Percentiles rank a stretch among this genome's conserved stretches.
Evolutionary conservation across 768 basidiomycete genomes (phyloP).

Genomic region (Agrocybe praecox): DNA sequence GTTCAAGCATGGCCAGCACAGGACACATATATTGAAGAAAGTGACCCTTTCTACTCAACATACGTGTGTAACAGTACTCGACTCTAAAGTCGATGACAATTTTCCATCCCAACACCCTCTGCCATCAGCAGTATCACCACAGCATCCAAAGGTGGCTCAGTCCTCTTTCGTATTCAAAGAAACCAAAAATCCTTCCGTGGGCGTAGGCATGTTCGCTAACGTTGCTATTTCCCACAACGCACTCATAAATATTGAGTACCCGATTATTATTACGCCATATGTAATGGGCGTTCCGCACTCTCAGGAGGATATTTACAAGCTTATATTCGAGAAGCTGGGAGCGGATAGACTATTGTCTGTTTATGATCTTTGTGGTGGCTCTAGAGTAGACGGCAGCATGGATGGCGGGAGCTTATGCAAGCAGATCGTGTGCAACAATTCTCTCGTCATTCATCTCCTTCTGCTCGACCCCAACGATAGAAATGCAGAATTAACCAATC

Average conservation of each 20-base stretch:
- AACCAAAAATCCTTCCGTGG: constrained; percentile 10
- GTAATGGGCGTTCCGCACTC: constrained; percentile 25
- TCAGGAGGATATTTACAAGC: constrained; percentile 23
- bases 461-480: constrained; percentile 20
- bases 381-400: constrained; percentile 2
- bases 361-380: constrained; percentile 18
- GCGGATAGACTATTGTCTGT: constrained; percentile 17
- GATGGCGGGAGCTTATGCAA: constrained; percentile 20
- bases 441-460: constrained; percentile 31
- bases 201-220: constrained; percentile 29
- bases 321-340: constrained; percentile 28
- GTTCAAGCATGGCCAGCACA: background rate
- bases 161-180: background rate
- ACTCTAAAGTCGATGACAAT: constrained; percentile 28
- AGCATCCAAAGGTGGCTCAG: no score
- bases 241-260: constrained; percentile 32
- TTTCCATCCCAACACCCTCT: background rate
- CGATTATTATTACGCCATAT: constrained; percentile 33
- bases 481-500: constrained; percentile 26
- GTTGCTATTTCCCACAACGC: constrained; percentile 20
- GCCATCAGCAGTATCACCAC: no score
- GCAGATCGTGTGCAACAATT: constrained; percentile 32
- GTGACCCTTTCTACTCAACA: constrained; percentile 3
- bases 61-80: constrained; percentile 30
- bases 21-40: constrained; percentile 6